phyloP scores from a whole-genome alignment of 768 basidiomycete genomes.

The Serendipita vermifera region DNA sequence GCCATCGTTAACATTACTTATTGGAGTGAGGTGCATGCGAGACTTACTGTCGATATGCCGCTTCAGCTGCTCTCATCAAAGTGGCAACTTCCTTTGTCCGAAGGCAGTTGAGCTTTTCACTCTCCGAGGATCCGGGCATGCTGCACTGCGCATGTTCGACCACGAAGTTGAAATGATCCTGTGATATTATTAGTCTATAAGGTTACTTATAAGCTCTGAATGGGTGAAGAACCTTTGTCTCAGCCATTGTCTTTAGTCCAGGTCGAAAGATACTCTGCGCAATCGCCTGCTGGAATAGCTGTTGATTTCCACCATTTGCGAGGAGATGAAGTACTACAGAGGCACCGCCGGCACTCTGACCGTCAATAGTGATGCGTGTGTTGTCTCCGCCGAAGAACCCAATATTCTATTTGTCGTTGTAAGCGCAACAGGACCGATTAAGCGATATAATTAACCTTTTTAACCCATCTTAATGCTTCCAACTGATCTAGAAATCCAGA shows the following conservation, averaged over 20 bases:
- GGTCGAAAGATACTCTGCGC: constrained; percentile 47
- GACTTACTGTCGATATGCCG: constrained; percentile 10
- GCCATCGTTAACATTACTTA: constrained; percentile 17
- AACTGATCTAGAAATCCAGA: constrained; percentile 44
- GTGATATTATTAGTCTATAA: neutral
- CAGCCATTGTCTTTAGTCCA: constrained; percentile 37
- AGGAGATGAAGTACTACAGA: constrained; percentile 46
- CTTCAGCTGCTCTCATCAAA: neutral
- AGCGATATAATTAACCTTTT: neutral
- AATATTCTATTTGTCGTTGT: constrained; percentile 22
- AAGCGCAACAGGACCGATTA: neutral
- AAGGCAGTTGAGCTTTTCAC: constrained; percentile 33
- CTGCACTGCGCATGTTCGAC: constrained; percentile 39
- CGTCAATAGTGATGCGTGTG: constrained; percentile 36
- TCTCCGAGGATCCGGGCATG: constrained; percentile 20
- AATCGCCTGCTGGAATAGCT: constrained; percentile 42
- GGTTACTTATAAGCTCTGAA: neutral
- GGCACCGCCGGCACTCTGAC: constrained; percentile 39
- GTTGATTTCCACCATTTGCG: constrained; percentile 27
- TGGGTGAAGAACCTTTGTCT: constrained; percentile 35
- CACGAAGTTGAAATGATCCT: constrained; percentile 44
- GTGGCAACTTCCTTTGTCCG: constrained; percentile 10
- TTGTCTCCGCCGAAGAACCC: constrained; percentile 31
- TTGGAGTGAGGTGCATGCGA: neutral
- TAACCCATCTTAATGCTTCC: constrained; percentile 29